Conservation (phyloP, 352 stramenopile species). For the Globisporangium splendens region DNA sequence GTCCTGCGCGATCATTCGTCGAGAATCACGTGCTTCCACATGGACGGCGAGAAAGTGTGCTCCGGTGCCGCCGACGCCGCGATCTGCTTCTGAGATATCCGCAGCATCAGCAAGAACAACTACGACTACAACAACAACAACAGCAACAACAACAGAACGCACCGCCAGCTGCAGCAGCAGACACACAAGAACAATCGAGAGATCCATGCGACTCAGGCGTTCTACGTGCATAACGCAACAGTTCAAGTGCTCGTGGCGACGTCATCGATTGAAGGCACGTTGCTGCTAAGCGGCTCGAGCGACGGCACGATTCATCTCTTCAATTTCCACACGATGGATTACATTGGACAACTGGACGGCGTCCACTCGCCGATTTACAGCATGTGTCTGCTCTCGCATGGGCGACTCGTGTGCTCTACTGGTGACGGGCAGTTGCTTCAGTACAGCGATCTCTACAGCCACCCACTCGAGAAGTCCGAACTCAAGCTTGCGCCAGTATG, state of each 20-base stretch:
- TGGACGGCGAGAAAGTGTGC: conserved; percentile 28
- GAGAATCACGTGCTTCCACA: conserved; percentile 47
- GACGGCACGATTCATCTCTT: conserved; percentile 75
- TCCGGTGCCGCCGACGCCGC: conserved; percentile 53
- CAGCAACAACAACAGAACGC: conserved; percentile 8
- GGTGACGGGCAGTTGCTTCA: conserved; percentile 56
- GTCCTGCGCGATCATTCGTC: conserved; percentile 43
- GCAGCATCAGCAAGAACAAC: too few species aligned
- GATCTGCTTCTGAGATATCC: conserved; percentile 56
- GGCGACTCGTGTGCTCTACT: conserved; percentile 56
- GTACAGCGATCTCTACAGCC: conserved; percentile 25
- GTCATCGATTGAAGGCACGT: conserved; percentile 1
- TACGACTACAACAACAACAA: conserved; percentile 3
- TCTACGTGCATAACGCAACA: conserved; percentile 44
- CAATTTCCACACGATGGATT: conserved; percentile 31
- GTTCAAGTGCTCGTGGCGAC: conserved; percentile 43
- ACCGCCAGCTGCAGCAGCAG: too few species aligned
- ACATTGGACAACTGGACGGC: conserved; percentile 41
- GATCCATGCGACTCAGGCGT: conserved; percentile 22
- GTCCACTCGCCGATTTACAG: conserved; percentile 57
- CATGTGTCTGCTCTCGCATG: conserved; percentile 22
- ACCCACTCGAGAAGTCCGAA: conserved; percentile 22
- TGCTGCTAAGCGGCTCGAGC: conserved; percentile 69
- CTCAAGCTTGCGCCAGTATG: conserved; percentile 43
- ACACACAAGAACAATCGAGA: neutral